phyloP scores from a whole-genome alignment of 805 yeast genomes.

The Lipomyces yamanashiensis region DNA sequence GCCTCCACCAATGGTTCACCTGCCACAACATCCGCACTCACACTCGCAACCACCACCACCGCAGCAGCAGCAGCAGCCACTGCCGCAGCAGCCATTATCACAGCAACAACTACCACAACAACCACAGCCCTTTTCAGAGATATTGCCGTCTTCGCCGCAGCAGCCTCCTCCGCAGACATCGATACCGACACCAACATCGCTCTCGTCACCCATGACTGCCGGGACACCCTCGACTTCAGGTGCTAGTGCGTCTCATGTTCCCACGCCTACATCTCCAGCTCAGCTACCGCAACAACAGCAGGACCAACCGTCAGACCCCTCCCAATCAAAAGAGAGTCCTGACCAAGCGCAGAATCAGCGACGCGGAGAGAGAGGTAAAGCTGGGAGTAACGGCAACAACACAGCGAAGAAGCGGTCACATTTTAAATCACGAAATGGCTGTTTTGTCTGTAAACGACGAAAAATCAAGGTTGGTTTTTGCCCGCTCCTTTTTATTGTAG shows the following conservation, averaged over 20 bases:
- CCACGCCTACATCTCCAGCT: neutral
- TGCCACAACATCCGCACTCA: neutral
- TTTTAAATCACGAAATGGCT: conserved; percentile 25
- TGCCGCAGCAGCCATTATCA: too few species aligned
- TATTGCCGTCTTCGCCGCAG: neutral
- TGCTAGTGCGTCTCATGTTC: neutral
- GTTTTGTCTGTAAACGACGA: conserved; percentile 25
- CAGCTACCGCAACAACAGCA: neutral
- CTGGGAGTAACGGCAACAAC: neutral
- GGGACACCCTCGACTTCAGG: conserved; percentile 1
- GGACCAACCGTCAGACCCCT: neutral
- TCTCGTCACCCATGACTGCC: neutral
- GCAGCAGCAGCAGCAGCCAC: too few species aligned
- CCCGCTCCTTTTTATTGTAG: neutral
- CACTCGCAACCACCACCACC: too few species aligned
- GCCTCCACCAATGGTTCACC: conserved; percentile 2
- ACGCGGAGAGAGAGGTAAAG: neutral
- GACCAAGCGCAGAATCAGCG: neutral
- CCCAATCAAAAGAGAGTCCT: neutral
- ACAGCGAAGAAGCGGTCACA: conserved; percentile 13
- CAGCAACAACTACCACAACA: too few species aligned
- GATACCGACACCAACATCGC: neutral
- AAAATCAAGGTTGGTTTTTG: conserved; percentile 20
- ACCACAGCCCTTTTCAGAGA: too few species aligned
- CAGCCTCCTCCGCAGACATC: neutral